Conservation (phyloP, 169 alveolate species). For the Cryptosporidium bovis region DNA sequence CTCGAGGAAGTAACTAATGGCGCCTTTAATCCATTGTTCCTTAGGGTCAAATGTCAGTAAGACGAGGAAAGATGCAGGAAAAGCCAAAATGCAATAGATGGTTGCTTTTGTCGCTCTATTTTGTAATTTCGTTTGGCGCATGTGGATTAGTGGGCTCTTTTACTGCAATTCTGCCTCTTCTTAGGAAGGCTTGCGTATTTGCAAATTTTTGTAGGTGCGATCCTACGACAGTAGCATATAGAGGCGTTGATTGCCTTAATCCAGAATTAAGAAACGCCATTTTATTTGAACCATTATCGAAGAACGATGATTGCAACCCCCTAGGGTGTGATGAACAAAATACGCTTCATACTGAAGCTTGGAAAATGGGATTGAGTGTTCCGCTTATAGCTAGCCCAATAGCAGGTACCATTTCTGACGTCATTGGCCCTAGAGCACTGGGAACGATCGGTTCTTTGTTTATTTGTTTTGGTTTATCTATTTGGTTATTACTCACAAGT, state of each 20-base stretch:
- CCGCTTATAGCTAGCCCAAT: conserved; percentile 63
- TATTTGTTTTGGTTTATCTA: conserved; percentile 34
- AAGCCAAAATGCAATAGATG: conserved; percentile 61
- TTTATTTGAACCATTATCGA: conserved; percentile 27
- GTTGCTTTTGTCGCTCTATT: conserved; percentile 44
- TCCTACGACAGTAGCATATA: conserved; percentile 38
- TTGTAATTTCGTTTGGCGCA: conserved; percentile 59
- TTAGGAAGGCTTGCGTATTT: conserved; percentile 47
- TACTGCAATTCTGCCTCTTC: conserved; percentile 70
- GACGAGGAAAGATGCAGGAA: conserved; percentile 45
- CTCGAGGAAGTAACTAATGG: conserved; percentile 14
- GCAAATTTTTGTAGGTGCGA: conserved; percentile 68
- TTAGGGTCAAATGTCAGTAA: not conserved
- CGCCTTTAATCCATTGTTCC: conserved; percentile 53
- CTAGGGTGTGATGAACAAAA: conserved; percentile 59
- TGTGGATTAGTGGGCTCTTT: conserved; percentile 70
- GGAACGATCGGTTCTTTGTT: conserved; percentile 45
- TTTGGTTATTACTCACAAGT: conserved; percentile 46
- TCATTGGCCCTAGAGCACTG: conserved; percentile 66
- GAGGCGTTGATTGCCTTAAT: conserved; percentile 44
- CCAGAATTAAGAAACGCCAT: conserved; percentile 29
- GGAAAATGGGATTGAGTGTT: conserved; percentile 65
- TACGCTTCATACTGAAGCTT: conserved; percentile 25
- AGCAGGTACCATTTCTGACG: conserved; percentile 70
- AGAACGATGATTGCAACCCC: conserved; percentile 36